Percentiles rank a stretch among this genome's conserved stretches.
phyloP scores from a whole-genome alignment of 805 yeast genomes.

The Candida qinlingensis region DNA sequence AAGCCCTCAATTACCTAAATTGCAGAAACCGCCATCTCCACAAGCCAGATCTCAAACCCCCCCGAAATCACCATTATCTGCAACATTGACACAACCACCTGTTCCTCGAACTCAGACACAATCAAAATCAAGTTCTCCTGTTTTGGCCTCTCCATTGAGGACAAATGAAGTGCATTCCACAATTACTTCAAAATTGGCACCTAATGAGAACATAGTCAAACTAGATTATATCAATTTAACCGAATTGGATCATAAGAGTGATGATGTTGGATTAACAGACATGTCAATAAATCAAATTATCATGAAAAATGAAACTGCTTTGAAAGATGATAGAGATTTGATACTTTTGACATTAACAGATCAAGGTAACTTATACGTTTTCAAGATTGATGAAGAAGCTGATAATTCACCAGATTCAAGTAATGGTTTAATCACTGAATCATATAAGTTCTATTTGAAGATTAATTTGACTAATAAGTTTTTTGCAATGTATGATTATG shows the following conservation, averaged over 20 bases:
- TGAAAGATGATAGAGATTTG: constrained; percentile 21
- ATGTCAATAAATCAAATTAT: constrained; percentile 29
- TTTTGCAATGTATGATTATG: constrained; percentile 77
- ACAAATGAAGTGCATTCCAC: constrained; percentile 24
- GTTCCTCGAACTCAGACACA: background rate
- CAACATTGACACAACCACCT: background rate
- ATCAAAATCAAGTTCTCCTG: background rate
- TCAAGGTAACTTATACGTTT: constrained; percentile 28
- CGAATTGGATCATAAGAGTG: constrained; percentile 13
- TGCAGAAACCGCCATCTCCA: background rate
- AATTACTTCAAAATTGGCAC: constrained; percentile 2
- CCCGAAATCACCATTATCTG: background rate
- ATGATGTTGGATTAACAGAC: constrained; percentile 22
- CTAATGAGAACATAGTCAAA: constrained; percentile 20
- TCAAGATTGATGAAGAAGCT: constrained; percentile 14
- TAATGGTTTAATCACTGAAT: constrained; percentile 10
- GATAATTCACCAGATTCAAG: too few species aligned
- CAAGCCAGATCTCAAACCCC: background rate
- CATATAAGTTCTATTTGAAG: constrained; percentile 23
- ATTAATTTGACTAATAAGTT: constrained; percentile 43
- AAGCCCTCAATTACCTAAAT: background rate
- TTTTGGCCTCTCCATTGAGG: background rate
- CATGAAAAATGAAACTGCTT: constrained; percentile 14
- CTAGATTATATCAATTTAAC: constrained; percentile 20
- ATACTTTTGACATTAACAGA: constrained; percentile 30